A percentile compares a stretch with the other conserved stretches of the same genome.
These are phyloP conservation scores for Groenewaldozyma tartarivorans DNA, from an alignment of 805 yeast species.

Conservation along the genomic window DNA sequence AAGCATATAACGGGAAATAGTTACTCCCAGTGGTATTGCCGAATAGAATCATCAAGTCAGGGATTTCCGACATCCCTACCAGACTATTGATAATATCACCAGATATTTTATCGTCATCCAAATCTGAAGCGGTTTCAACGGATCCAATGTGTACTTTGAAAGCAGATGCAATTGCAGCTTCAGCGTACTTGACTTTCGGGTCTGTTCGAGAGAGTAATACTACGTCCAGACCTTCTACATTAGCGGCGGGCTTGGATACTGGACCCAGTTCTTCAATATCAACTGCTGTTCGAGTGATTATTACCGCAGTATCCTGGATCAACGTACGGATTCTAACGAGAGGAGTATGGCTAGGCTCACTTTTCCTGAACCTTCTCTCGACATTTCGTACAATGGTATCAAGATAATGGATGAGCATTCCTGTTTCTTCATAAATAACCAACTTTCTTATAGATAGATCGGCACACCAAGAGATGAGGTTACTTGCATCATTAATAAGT, in stretches of 20 bases:
- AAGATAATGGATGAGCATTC: constrained; percentile 1
- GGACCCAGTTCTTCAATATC: constrained; percentile 5
- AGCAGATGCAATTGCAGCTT: background rate
- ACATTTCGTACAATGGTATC: constrained; percentile 5
- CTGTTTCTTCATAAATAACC: constrained; percentile 8
- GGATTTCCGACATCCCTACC: background rate
- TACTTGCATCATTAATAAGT: constrained; percentile 6
- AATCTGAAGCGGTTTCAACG: background rate
- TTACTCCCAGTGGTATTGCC: constrained; percentile 2
- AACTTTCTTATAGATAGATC: constrained; percentile 4
- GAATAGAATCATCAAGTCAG: constrained; percentile 5
- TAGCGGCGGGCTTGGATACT: background rate
- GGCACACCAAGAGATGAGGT: constrained; percentile 8
- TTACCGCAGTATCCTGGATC: background rate
- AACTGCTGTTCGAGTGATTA: constrained; percentile 4
- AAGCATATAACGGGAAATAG: constrained; percentile 8
- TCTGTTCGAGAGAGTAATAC: background rate
- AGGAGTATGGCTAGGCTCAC: constrained; percentile 1
- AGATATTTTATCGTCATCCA: constrained; percentile 1
- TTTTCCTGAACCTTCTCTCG: background rate
- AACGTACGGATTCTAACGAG: background rate
- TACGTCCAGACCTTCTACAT: constrained; percentile 3
- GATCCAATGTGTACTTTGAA: background rate
- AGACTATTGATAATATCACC: background rate
- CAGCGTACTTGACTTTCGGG: background rate